These are phyloP conservation scores for Metrosideros polymorpha DNA, from an alignment of 441 rosid genomes.

Conservation along the genomic window DNA sequence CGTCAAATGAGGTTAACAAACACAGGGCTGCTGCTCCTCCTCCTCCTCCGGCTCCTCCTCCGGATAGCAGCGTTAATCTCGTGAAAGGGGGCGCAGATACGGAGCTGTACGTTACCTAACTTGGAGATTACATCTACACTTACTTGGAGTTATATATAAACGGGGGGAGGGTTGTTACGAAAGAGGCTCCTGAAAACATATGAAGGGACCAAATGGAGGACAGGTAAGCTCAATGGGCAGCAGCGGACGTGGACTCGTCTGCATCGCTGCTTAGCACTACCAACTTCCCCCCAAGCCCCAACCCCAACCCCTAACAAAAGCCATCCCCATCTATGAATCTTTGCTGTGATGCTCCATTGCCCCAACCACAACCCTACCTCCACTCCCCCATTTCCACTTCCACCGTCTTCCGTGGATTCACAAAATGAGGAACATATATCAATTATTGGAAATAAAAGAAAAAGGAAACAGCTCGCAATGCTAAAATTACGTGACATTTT, in stretches of 20 bases:
- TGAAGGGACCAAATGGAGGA: too few relatives aligned
- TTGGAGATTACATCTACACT: too few relatives aligned
- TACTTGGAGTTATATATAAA: too few relatives aligned
- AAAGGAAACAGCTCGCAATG: not conserved
- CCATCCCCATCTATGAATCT: not conserved
- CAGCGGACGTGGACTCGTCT: not conserved
- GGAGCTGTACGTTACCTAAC: not conserved
- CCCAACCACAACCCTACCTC: too few relatives aligned
- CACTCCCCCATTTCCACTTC: too few relatives aligned
- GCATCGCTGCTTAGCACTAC: not conserved
- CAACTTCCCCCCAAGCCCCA: not conserved
- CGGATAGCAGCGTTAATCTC: not conserved
- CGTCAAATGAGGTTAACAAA: not conserved
- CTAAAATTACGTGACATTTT: not conserved
- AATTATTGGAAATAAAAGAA: too few relatives aligned
- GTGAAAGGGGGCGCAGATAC: fast-evolving
- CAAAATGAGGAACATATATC: too few relatives aligned
- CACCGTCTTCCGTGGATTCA: too few relatives aligned
- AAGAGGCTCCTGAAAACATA: too few relatives aligned
- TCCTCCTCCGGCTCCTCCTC: not conserved
- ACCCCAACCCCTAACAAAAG: not conserved
- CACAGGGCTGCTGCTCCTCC: not conserved
- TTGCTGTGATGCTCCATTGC: too few relatives aligned
- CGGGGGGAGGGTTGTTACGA: too few relatives aligned
- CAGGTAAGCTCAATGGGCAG: not conserved